Evolutionary conservation across 192 early-diverging fungal species (phyloP), one percentile per base, ranked within the genome.

Genomic region (Coemansia sp.): DNA sequence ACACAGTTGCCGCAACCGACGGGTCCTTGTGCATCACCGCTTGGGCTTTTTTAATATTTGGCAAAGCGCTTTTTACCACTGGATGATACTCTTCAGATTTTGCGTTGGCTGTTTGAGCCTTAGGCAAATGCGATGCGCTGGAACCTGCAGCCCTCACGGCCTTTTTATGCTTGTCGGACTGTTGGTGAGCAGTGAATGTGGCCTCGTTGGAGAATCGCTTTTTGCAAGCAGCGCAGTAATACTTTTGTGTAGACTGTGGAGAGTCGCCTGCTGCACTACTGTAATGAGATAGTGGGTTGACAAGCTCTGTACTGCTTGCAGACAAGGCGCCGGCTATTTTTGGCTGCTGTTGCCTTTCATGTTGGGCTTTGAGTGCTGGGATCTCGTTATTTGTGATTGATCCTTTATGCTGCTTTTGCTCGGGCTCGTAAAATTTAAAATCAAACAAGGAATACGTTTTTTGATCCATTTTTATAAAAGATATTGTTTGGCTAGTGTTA

Each of bases 1-100:
- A 31, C 8, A 81, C 78, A 2, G 69, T 75, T 3, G 78, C 78
- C 0, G 78, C 78, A 17, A 81, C 62, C 1, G 78, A 73, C 0
- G 78, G 72, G 22, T 81, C 69, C 34, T 65, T 64, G 6, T 52
- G n/a, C 52, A 61, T 64, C 8, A 81, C 40, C 10, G 36, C 45
- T 38, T 55, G 66, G 2, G 78, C 78, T 63, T 72, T 72, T 42
- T 51, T 63, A 59, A 81, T 58, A 28, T 50, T 60, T 33, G 55
- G 31, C 45, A 63, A 18, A 5, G 57, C 61, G 14, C 51, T 42
- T 7, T 36, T 57, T 1, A 64, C 51, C 7, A 48, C 63, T 4
- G 61, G 50, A 11, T 57, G 49, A 5, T 7, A 30, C 32, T 61
- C 45, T 1, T 7, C 16, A 38, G 17, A 28, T 17, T 28, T 20